phyloP scores from a whole-genome alignment of 2,329 filamentous ascomycete species.

The Paraphoma sp. region DNA sequence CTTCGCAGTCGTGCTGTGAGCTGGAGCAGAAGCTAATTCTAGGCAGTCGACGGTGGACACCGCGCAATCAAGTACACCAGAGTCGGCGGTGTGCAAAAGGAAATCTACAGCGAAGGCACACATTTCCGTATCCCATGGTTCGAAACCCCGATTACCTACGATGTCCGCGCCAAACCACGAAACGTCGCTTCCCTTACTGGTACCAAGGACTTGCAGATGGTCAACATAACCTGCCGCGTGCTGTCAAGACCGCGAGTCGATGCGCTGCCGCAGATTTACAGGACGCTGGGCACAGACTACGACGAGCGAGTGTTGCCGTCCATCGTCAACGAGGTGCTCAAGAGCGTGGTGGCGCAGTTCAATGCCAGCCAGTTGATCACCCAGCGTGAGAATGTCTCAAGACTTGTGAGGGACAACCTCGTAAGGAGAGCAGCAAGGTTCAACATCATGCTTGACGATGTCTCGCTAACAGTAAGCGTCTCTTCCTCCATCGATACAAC shows the following conservation, averaged over 20 bases:
- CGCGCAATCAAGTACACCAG: constrained; percentile 98
- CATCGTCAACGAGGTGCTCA: constrained; percentile 99
- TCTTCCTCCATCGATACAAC: not conserved
- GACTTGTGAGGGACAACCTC: constrained; percentile 90
- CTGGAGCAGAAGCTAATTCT: constrained; percentile 24
- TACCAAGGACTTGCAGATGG: constrained; percentile 99
- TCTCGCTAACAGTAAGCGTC: constrained; percentile 82
- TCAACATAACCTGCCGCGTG: constrained; percentile 99
- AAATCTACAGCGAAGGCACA: constrained; percentile 98
- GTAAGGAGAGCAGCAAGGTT: constrained; percentile 90
- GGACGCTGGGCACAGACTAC: constrained; percentile 93
- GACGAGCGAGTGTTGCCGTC: constrained; percentile 97
- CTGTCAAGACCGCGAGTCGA: constrained; percentile 88
- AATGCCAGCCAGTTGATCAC: constrained; percentile 98
- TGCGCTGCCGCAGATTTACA: constrained; percentile 94
- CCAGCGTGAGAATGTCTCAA: constrained; percentile 95
- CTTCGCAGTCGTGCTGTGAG: not conserved
- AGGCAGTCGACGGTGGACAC: constrained; percentile 90
- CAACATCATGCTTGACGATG: constrained; percentile 97
- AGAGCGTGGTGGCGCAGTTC: constrained; percentile 98
- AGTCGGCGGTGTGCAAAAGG: constrained; percentile 89
- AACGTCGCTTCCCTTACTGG: constrained; percentile 97
- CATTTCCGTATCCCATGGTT: constrained; percentile 96
- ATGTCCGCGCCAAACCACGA: constrained; percentile 95
- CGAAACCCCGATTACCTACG: constrained; percentile 95